Evolutionary conservation across 2,329 filamentous ascomycete species (phyloP), one percentile per base, ranked within the genome.

Genomic region (Cercospora sp.): DNA sequence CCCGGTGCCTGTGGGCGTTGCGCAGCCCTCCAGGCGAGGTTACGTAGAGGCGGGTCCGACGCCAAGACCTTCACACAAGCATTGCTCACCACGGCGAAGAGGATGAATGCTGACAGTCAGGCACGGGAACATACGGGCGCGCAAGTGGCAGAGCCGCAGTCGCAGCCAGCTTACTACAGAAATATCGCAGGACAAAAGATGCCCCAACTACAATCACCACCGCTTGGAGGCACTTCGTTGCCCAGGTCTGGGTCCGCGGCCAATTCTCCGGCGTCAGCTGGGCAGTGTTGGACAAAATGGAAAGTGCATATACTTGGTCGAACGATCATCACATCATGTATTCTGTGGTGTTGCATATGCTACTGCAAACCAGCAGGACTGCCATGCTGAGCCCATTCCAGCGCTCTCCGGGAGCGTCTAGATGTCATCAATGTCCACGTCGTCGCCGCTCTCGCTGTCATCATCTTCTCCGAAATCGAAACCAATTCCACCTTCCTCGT

Each of bases 401-500:
- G 51, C 48, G 36, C 20, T 58, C 20, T 42, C 51, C 23, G 18
- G 30, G 48, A 53, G 26, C 67, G 53, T 69, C 80, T 77, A 97
- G 81, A 98, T 97, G 82, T 97, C 93, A 84, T 98, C 94, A 80
- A 97, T 92, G 80, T 96, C 93, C 77, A 97, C 89, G 75, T 96
- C 93, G 85, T 92, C 93, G 72, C 86, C 87, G 72, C 81, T 84
- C 60, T 79, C 83, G 63, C 83, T 85, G 63, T 84, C 85, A 33
- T 87, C 87, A 82, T 97, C 94, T 81, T 98, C 94, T 84, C 96
- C 95, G 85, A 98, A 98, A 85, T 98, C 95, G 86, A 99, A 97
- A 83, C 95, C 95, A 84, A 91, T 93, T 78, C 97, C 93, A 82
- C 95, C 94, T 81, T 96, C 91, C 81, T 93, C 94, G 81, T 94